Evolutionary conservation across 495 filamentous ascomycete genomes (phyloP).

Genomic region (Staphylotrichum longicolle): DNA sequence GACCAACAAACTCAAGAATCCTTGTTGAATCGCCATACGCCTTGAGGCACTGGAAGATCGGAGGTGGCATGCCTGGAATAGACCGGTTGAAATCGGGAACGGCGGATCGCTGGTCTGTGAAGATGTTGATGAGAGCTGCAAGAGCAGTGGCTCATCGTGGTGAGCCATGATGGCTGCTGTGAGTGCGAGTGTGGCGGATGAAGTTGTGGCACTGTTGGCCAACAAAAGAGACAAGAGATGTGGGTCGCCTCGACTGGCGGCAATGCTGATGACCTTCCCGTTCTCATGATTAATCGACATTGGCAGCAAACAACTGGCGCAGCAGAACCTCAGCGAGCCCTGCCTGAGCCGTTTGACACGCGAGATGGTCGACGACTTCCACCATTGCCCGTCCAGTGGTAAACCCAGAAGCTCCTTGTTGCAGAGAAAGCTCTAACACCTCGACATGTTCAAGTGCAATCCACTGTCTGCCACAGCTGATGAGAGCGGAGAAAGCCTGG

Average conservation of each 20-base stretch:
- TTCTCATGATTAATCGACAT: constrained; percentile 44
- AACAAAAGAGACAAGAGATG: constrained; percentile 38
- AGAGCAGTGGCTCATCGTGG: constrained; percentile 21
- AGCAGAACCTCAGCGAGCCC: constrained; percentile 35
- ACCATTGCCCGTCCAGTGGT: constrained; percentile 39
- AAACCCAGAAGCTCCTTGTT: constrained; percentile 37
- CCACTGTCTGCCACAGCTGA: constrained; percentile 31
- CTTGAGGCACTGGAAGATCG: constrained; percentile 31
- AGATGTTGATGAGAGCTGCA: constrained; percentile 25
- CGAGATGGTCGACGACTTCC: constrained; percentile 37
- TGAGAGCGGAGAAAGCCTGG: constrained; percentile 24
- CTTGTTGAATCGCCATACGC: constrained; percentile 26
- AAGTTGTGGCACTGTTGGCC: constrained; percentile 32
- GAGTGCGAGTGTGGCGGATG: constrained; percentile 39
- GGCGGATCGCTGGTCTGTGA: constrained; percentile 17
- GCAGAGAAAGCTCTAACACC: constrained; percentile 38
- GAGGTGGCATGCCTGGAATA: constrained; percentile 28
- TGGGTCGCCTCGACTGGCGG: constrained; percentile 38
- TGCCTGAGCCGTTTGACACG: constrained; percentile 26
- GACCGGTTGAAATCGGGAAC: constrained; percentile 24
- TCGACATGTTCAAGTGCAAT: constrained; percentile 37
- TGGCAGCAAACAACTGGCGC: constrained; percentile 37
- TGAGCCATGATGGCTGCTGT: constrained; percentile 33
- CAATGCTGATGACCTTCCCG: constrained; percentile 41
- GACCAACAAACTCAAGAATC: constrained; percentile 26